Conservation (phyloP, 2,329 filamentous ascomycete genomes). For the Penicillium sp. region DNA sequence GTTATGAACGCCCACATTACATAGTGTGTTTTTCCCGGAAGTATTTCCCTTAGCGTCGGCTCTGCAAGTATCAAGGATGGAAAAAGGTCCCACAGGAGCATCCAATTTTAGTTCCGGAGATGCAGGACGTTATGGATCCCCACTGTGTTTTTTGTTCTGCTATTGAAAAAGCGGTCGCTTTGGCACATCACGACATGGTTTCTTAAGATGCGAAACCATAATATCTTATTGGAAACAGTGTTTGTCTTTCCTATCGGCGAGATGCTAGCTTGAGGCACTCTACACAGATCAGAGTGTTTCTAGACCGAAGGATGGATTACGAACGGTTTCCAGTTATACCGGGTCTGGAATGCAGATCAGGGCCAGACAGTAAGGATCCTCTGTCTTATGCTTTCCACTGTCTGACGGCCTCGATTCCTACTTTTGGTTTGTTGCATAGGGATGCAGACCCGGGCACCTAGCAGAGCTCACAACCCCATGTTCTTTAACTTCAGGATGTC, state of each 20-base stretch:
- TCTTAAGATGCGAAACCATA: too few relatives aligned
- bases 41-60: conserved; percentile 8
- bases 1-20: conserved; percentile 4
- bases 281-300: background rate
- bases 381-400: conserved; percentile 2
- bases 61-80: background rate
- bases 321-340: conserved; percentile 11
- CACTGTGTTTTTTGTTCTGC: background rate
- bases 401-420: conserved; percentile 3
- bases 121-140: background rate
- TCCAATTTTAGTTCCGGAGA: background rate
- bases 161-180: background rate
- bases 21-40: background rate
- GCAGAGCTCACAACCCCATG: background rate
- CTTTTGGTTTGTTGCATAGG: conserved; percentile 11
- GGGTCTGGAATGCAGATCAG: conserved; percentile 15
- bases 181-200: too few relatives aligned
- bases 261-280: background rate
- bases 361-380: conserved; percentile 9
- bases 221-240: conserved; percentile 6
- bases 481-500: background rate
- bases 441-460: conserved; percentile 1
- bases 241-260: conserved; percentile 1
- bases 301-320: conserved; percentile 12
- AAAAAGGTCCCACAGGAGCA: background rate